Evolutionary conservation across 106 monocot genomes (phyloP), one percentile per base, ranked within the genome.

Genomic region (Agapanthus africanus): DNA sequence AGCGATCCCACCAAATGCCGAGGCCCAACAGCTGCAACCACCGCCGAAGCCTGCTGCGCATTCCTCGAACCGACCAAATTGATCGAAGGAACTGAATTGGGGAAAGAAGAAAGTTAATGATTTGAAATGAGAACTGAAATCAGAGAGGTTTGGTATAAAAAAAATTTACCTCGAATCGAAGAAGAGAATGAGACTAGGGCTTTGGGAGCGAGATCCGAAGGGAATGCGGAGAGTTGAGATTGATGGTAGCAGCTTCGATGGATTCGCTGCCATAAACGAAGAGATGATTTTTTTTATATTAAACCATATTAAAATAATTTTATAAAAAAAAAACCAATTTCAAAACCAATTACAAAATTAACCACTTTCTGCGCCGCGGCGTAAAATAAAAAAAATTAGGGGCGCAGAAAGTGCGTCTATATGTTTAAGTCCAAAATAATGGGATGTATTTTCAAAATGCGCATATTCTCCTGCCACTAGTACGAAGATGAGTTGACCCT

Each of bases 1-100:
- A 78, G 39, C 13, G 78, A 78, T 32, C 78, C 78, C 23, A 78
- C 34, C 37, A 78, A 44, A 37, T 72, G 71, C 44, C 46, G 64
- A 71, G 66, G 26, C 4, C 66, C 78, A 0, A 66, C 54, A 8
- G 72, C 59, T 14, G 34, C 32, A 38, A 38, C 32, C 19, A 71
- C 54, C 31, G 47, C 57, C 4, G 66, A 31, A 10, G 4, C 30
- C 18, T 54, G 78, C 19, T 47, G 76, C 50, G 59, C 63, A 47
- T 72, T 71, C 54, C 66, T 72, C 33, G 37, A 1, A 11, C 57
- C 4, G 21, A 37, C 66, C 31, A 46, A 40, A 11, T 18, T 23
- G 39, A 64, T 34, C 4, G 66, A n/a, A 71, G 71, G 71, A 57
- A 27, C 78, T 49, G 50, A 49, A 14, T 33, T 11, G 23, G 38